Base-by-base conservation (phyloP, 2,329 filamentous ascomycete species). In the Fusarium pseudoanthophilum region DNA sequence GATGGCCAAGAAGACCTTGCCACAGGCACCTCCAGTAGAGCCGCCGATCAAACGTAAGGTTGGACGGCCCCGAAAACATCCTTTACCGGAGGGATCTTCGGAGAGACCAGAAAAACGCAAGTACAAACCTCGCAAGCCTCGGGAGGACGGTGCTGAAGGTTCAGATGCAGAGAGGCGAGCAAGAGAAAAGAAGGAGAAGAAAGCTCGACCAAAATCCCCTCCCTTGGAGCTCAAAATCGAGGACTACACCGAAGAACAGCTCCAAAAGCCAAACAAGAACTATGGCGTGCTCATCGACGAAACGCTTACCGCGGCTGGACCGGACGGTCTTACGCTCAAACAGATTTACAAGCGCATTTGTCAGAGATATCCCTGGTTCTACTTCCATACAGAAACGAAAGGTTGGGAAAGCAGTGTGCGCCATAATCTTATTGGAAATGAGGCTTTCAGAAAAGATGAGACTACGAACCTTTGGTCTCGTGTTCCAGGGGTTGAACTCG, bases 341-440 rank as follows among this genome's bases (percentile, higher is more conserved):
- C 88, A 90, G 79, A 90, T 90, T 61, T 91, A 91, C 80, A 90
- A 90, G 79, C 84, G 88, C 55, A 91, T 91, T 60, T 87, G 87
- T 72, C 83, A 84, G 67, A 84, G 84, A 73, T 90, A 90, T 73
- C 88, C 88, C 15, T 90, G 86, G 84, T 91, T 88, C 72, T 88
- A 87, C 73, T 90, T 90, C 75, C 84, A 83, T 60, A 87, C 88
- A 24, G 88, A 89, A 76, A 90, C 89, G 11, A 91, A 90, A 77
- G 89, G 89, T n/a, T 91, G 89, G 89, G 88, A 91, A 78, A 90
- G 88, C 73, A 90, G 88, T 74, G 89, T 91, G n/a, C 87, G 89
- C 2, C 89, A 91, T 75, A 91, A 90, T 64, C 84, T 91, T 34
- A 89, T 90, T 72, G 88, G 88, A 5, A 90, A 90, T 77, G 87